Evolutionary conservation across 352 stramenopile genomes (phyloP).

Genomic region (Phytophthora kernoviae): DNA sequence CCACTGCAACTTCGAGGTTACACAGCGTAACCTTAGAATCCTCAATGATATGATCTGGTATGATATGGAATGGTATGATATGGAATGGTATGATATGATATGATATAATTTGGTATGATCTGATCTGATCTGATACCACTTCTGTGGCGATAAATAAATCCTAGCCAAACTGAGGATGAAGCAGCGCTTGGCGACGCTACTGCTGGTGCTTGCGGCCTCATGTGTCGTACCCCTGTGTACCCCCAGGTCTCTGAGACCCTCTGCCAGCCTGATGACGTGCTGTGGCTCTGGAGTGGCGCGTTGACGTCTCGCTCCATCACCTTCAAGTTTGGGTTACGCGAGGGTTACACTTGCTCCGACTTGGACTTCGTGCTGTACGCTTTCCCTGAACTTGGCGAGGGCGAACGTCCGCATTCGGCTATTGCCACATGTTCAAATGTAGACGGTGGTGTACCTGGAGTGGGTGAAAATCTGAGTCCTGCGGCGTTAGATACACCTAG

Average conservation of each 20-base stretch:
- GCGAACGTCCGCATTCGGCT: constrained; percentile 56
- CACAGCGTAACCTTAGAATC: too few relatives aligned
- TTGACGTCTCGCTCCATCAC: constrained; percentile 64
- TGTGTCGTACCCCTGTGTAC: neutral
- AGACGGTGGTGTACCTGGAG: constrained; percentile 29
- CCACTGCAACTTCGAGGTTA: too few relatives aligned
- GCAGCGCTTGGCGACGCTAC: constrained; percentile 3
- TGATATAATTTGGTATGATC: too few relatives aligned
- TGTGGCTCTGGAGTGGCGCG: constrained; percentile 79
- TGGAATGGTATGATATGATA: too few relatives aligned
- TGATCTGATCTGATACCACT: too few relatives aligned
- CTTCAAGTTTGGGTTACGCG: constrained; percentile 76
- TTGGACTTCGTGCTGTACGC: constrained; percentile 63
- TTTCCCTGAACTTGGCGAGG: constrained; percentile 44
- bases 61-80: too few relatives aligned
- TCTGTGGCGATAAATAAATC: too few relatives aligned
- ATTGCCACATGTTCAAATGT: constrained; percentile 42
- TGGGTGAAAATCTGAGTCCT: constrained; percentile 30
- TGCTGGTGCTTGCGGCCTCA: constrained; percentile 17
- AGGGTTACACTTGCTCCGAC: constrained; percentile 51
- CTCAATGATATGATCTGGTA: too few relatives aligned
- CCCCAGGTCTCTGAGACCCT: constrained; percentile 1
- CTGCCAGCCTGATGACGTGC: constrained; percentile 52
- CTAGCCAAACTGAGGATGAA: too few relatives aligned
- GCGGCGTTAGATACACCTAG: constrained; percentile 33